Percentiles rank a stretch among this genome's conserved stretches.
Conservation (phyloP, 306 rosid species). For the Cucurbita maxima region DNA sequence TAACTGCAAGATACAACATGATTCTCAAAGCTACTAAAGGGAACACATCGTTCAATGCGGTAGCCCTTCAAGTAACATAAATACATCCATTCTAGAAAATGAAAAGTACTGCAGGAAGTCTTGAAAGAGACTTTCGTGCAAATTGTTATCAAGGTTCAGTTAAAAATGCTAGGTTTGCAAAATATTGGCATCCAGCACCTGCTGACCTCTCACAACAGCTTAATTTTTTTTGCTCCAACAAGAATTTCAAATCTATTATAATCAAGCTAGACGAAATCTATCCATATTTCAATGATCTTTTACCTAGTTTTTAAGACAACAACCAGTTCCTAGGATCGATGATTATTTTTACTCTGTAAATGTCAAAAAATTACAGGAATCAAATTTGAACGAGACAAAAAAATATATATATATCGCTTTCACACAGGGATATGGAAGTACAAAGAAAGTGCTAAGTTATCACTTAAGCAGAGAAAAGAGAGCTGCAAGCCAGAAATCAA, state of each 20-base stretch:
- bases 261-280: neutral
- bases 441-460: neutral
- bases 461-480: neutral
- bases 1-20: conserved; percentile 31
- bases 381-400: neutral
- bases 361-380: neutral
- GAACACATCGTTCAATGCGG: neutral
- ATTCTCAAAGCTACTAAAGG: neutral
- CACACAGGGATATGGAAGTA: neutral
- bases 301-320: neutral
- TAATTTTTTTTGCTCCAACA: neutral
- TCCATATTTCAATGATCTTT: neutral
- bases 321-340: neutral
- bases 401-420: neutral
- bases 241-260: neutral
- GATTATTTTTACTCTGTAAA: neutral
- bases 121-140: neutral
- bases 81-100: neutral
- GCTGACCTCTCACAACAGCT: too few species aligned
- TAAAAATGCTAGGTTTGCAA: neutral
- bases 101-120: neutral
- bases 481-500: neutral
- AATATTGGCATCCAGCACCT: neutral
- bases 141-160: neutral
- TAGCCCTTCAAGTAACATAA: neutral